Conservation (phyloP, 2,329 filamentous ascomycete species). For the Penicillium occitanis region DNA sequence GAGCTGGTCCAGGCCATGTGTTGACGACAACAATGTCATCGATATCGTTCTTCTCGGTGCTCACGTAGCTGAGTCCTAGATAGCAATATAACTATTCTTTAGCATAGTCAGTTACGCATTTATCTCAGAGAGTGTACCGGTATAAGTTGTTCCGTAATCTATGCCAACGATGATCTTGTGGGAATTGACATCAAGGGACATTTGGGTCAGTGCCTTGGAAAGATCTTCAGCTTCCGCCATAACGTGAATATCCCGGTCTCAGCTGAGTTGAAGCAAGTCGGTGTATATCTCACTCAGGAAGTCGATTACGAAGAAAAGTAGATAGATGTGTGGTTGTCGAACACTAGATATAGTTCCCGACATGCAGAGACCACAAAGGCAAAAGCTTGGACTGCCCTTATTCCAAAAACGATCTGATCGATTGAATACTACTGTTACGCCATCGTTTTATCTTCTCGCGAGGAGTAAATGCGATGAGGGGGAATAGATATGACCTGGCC, state of each 20-base stretch:
- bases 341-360: not conserved
- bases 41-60: slow-evolving; percentile 21
- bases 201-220: not conserved
- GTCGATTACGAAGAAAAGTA: not conserved
- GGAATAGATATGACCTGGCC: not conserved
- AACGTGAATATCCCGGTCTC: not conserved
- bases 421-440: not conserved
- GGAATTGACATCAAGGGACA: not conserved
- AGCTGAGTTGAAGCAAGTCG: not conserved
- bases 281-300: not conserved
- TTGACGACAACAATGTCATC: slow-evolving; percentile 26
- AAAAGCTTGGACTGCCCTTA: not conserved
- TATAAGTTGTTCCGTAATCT: slow-evolving; percentile 27
- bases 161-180: slow-evolving; percentile 22
- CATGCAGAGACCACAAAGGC: not conserved
- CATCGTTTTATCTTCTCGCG: not conserved
- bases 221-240: not conserved
- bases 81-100: not conserved
- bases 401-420: not conserved
- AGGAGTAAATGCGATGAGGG: not conserved
- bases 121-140: slow-evolving; percentile 20
- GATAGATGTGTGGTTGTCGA: not conserved
- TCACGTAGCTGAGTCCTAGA: slow-evolving; percentile 25
- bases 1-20: slow-evolving; percentile 28
- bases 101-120: not conserved